phyloP scores from a whole-genome alignment of 192 early-diverging fungal genomes.

The Diversispora eburnea region DNA sequence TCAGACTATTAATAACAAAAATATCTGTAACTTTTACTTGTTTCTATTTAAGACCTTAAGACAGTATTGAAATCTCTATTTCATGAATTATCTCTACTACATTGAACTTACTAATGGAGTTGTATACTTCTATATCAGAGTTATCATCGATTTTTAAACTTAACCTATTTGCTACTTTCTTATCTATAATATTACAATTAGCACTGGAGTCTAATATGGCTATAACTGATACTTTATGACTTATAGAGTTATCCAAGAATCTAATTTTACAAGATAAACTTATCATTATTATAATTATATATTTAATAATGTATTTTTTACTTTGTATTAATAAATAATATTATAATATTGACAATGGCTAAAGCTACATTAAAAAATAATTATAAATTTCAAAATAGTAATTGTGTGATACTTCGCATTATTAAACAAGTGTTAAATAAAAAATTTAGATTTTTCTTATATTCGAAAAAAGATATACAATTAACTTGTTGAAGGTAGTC shows the following conservation, averaged over 20 bases:
- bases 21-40: no score
- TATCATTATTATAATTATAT: constrained; percentile 14
- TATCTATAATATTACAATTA: constrained; percentile 19
- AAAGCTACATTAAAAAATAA: background rate
- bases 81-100: constrained; percentile 6
- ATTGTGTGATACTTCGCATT: background rate
- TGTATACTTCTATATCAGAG: constrained; percentile 12
- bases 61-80: constrained; percentile 7
- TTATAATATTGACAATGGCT: constrained; percentile 13
- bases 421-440: constrained; percentile 3
- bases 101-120: constrained; percentile 4
- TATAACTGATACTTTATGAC: constrained; percentile 2
- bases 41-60: no score
- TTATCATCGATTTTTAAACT: constrained; percentile 14
- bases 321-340: constrained; percentile 23
- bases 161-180: constrained; percentile 6
- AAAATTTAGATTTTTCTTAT: no score
- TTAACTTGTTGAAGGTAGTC: no score
- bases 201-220: background rate
- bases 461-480: no score
- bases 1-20: constrained; percentile 9
- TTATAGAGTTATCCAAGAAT: background rate
- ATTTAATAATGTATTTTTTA: constrained; percentile 20
- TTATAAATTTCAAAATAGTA: background rate
- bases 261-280: background rate